Evolutionary conservation across 2,329 filamentous ascomycete species (phyloP), one percentile per base, ranked within the genome.

Genomic region (Exophiala sideris): DNA sequence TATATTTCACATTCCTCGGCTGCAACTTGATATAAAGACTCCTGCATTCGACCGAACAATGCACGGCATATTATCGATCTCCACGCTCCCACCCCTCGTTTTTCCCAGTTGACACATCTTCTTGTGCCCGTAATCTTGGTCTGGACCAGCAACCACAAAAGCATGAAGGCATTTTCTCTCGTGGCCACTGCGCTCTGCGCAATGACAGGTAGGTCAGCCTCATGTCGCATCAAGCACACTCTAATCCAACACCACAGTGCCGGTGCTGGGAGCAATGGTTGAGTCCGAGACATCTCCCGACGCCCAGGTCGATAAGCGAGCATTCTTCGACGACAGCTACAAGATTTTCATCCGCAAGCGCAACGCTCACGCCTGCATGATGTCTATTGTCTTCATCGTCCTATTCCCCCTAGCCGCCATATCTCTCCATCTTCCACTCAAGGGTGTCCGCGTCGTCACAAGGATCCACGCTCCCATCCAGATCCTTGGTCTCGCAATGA

Each of bases 381-480:
- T 70, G 68, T 58, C 62, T 8, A 32, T 68, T n/a, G 63, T 61
- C 14, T 70, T 74, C 73, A 14, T 79, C 73, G 10, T 78, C 69
- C 7, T 69, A 65, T 60, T 67, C 66, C 57, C 67, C 36, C 52
- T 62, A 11, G 46, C 67, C 65, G 48, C 72, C 52, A 36, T 70
- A 53, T 38, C 59, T 50, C 49, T 71, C 62, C 57, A 70, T 61
- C 7, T 72, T 46, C 62, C 69, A 58, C 56, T 75, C 6, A 70
- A 73, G 45, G 73, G 66, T 35, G 66, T 77, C 56, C 64, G 72
- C 56, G 66, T 73, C 54, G 39, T 42, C 2, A 18, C 41, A 20
- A 39, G 45, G 14, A 57, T 78, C 50, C 68, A 81, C 67, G 57
- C 70, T 64, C 65, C 62, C 1, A 50, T 79, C 45, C 80, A 83